phyloP scores from a whole-genome alignment of 805 yeast species.

The Candida awuae region DNA sequence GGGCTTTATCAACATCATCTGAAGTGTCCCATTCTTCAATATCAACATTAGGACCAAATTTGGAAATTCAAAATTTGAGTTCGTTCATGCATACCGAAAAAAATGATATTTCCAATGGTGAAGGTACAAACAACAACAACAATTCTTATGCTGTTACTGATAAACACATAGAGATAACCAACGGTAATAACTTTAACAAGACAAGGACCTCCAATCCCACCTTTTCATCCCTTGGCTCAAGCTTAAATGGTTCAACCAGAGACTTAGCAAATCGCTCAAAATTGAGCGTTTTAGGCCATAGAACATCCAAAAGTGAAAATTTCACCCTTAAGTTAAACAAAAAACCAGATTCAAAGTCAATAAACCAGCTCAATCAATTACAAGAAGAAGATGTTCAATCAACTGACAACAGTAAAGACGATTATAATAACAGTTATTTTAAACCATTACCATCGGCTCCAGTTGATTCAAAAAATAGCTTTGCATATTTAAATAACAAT shows the following conservation, averaged over 20 bases:
- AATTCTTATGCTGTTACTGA: too few relatives aligned
- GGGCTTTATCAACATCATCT: constrained; percentile 2
- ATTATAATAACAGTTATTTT: neutral
- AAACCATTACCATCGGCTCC: constrained; percentile 7
- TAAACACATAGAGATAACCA: too few relatives aligned
- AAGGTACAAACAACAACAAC: too few relatives aligned
- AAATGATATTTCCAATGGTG: too few relatives aligned
- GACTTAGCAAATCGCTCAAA: constrained; percentile 5
- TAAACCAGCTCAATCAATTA: constrained; percentile 4
- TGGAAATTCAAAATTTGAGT: constrained; percentile 1
- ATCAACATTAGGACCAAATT: neutral
- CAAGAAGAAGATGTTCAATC: constrained; percentile 2
- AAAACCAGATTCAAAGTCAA: constrained; percentile 2
- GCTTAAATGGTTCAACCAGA: neutral
- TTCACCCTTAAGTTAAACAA: constrained; percentile 3
- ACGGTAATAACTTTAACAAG: too few relatives aligned
- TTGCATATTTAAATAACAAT: neutral
- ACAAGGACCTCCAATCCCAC: neutral
- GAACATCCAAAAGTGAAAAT: constrained; percentile 13
- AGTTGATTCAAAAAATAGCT: constrained; percentile 7
- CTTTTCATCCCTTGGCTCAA: neutral
- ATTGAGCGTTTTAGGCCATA: constrained; percentile 8
- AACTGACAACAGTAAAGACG: neutral
- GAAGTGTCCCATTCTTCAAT: constrained; percentile 1
- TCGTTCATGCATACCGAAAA: too few relatives aligned